Base-by-base conservation (phyloP, 2,329 filamentous ascomycete genomes). In the Fusarium sp. region DNA sequence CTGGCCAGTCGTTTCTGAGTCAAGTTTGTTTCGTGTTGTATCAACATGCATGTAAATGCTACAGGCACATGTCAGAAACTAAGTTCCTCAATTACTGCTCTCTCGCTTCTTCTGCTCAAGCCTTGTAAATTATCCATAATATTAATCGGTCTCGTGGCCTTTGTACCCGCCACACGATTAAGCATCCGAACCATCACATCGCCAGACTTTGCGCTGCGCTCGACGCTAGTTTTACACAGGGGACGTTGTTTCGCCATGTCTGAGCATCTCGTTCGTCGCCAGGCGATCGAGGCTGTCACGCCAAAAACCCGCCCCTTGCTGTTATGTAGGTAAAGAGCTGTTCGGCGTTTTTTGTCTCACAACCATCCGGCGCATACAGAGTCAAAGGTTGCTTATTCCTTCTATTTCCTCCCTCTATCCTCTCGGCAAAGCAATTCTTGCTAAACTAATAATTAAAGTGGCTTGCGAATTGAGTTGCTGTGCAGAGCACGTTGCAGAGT, bases 241-340 rank as follows among this genome's bases (percentile, higher is more conserved):
- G 48, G 56, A 28, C 22, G 28, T 63, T 39, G 45, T 68, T 48
- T 68, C 62, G 56, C 53, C 61, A 30, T 69, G 60, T 54, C 65
- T 56, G 61, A 69, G 61, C 56, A 69, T 67, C 61, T 69, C 37
- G 61, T 69, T 58, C 56, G 56, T 48, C 37, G 61, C 65, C 48
- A 61, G 52, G 53, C 58, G 61, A 69, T 68, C 65, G 57, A 56
- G 65, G 43, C 51, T 68, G 61, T 62, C 56, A 54, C 50, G 59
- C 59, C 65, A 68, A 68, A 62, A 40, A 47, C 58, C 50, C 60
- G 48, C 55, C 65, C 62, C 47, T 51, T 52, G 65, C 56, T 40
- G 50, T 57, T 62, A 30, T 30, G 43, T 50, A 22, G 22, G 39
- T 46, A 46, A 28, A 32, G 35, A 58, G 44, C 48, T 54, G 22